Base-by-base conservation (phyloP, 2,329 filamentous ascomycete species). In the Fusarium sp. region DNA sequence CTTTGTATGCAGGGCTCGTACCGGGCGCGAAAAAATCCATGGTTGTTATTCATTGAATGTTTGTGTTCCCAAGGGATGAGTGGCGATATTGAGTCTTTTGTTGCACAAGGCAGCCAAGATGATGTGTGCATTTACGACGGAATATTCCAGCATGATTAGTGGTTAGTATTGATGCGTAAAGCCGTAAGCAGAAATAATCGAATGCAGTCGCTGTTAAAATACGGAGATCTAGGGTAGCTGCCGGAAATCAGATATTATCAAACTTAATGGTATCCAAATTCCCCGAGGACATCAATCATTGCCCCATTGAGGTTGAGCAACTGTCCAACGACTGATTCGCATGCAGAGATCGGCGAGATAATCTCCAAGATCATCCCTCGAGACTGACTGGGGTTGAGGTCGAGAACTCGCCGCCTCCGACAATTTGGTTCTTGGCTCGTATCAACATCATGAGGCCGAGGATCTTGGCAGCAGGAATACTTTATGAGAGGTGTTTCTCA, bases 301-400 rank as follows among this genome's bases (percentile, higher is more conserved):
- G 5, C 60, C 66, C 57, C 44, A 72, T 68, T 68, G 47, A 72
- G 64, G 26, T 52, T 62, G 72, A 56, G 51, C 52, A 47, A 66
- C 59, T 30, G 42, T n/a, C 39, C 45, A 74, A 52, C 68, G 62
- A 67, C 64, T 66, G 58, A 65, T 72, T 50, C 72, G 63, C 68
- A 72, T 72, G 34, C 38, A 48, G 56, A 22, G 72, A 74, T 74
- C 72, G 45, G 32, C 72, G 52, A 52, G 30, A 45, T 42, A 28
- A 59, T 62, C 42, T 28, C 72, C 63, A 52, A 65, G 57, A 66
- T 47, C 34, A 72, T 72, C 42, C 44, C 51, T 57, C 22, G 34
- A 71, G 47, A 55, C 38, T 28, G 32, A 44, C 68, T 61, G 51
- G 38, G 71, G 56, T n/a, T 30, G 62, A 64, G 56, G 65, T 72